These are phyloP conservation scores for Cymbopogon citratus DNA, from an alignment of 176 grass and related monocot species.

Conservation along the genomic window DNA sequence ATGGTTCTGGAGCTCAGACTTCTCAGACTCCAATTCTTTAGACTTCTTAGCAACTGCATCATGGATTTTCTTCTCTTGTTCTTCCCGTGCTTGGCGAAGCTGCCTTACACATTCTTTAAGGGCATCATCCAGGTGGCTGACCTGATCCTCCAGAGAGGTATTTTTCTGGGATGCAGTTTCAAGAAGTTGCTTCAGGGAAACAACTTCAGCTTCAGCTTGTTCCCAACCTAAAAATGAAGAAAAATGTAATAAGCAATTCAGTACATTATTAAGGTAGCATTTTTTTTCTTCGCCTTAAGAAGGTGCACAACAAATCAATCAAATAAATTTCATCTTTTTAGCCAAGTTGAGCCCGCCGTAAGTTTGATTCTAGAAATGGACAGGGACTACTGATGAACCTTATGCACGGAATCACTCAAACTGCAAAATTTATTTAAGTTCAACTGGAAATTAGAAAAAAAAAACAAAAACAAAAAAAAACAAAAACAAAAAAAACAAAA, in stretches of 20 bases:
- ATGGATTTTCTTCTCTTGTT: conserved; percentile 69
- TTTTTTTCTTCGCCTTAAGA: neutral
- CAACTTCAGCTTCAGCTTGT: conserved; percentile 80
- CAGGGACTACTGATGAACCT: neutral
- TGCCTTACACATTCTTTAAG: conserved; percentile 97
- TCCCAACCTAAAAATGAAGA: conserved; percentile 76
- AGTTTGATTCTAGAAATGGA: conserved; percentile 13
- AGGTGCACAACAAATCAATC: neutral
- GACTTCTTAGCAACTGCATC: conserved; percentile 47
- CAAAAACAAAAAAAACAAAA: too few relatives aligned
- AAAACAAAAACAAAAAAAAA: too few relatives aligned
- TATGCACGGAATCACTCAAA: neutral
- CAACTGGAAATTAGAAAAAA: neutral
- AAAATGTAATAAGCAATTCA: conserved; percentile 3
- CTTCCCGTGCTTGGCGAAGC: conserved; percentile 74
- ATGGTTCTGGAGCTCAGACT: conserved; percentile 48
- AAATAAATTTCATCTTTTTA: conserved; percentile 4
- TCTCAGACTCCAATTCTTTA: conserved; percentile 44
- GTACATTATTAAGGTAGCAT: neutral
- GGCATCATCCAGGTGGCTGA: conserved; percentile 72
- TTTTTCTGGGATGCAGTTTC: conserved; percentile 69
- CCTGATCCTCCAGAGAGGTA: conserved; percentile 58
- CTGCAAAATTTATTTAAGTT: neutral
- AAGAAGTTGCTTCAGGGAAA: conserved; percentile 62
- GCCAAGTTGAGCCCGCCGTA: neutral